Evolutionary conservation across 352 stramenopile species (phyloP), one percentile per base, ranked within the genome.

Genomic region (Globisporangium perplexum): DNA sequence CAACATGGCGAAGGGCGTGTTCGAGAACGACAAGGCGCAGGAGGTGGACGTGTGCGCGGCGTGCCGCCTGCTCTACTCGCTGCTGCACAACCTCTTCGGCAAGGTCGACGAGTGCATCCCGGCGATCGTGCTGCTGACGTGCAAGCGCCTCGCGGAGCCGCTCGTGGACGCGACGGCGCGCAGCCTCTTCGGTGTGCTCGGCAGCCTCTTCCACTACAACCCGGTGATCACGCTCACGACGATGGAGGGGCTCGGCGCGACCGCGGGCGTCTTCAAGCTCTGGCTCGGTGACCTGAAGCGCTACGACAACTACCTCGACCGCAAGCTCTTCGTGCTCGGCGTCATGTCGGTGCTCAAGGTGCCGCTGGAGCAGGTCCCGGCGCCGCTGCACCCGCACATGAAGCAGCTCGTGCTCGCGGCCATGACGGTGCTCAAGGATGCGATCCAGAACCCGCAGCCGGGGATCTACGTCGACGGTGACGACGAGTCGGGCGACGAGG

Each of bases 181-280:
- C 39, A 84, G 68, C 22, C 77, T 98, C 38, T 88, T 98, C 44
- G 86, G 96, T 60, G 90, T 98, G 15, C 71, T 98, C 11, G 86
- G 75, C 49, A 97, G 84, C 50, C 73, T 94, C 33, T 71, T 98
- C 42, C 95, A 97, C 72, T 98, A 98, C 74, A 97, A 98, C 68
- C 84, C 92, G 14, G 69, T 82, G 30, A 64, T 98, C 35, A 95
- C 95, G 38, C 62, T 98, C 7, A 54, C 77, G 44, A 82, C 95
- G 52, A 70, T 98, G 14, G 89, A 97, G 67, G 83, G 86, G 31
- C 70, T 96, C 11, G 78, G 88, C 10, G 83, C 89, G 22, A 95
- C 89, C 5, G 75, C 95, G 17, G 83, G 91, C 53, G 86, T 98
- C 31, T 88, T 98, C 56, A 85, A 82, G 50, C 77, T 97, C 55